These are phyloP conservation scores for Phaffia rhodozyma DNA, from an alignment of 1,284 basidiomycete genomes.

Conservation along the genomic window DNA sequence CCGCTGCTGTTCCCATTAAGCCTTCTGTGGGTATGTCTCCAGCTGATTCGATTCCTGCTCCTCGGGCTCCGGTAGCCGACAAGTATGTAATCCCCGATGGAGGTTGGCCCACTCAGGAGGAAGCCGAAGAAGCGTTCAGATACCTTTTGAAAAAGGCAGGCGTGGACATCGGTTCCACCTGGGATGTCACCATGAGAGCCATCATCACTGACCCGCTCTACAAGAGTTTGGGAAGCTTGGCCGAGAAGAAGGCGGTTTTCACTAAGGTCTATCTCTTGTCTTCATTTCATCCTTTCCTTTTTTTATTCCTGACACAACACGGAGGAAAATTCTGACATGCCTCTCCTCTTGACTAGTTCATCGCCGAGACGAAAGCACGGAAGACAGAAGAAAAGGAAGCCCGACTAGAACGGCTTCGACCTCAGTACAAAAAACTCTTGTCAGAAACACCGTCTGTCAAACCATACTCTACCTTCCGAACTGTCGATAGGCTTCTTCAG, in stretches of 20 bases:
- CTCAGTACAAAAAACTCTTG: slow-evolving; percentile 69
- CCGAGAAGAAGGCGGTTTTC: slow-evolving; percentile 87
- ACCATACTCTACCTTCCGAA: slow-evolving; percentile 75
- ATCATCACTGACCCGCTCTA: slow-evolving; percentile 97
- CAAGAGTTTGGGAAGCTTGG: slow-evolving; percentile 82
- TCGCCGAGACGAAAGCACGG: slow-evolving; percentile 48
- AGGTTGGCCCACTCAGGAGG: slow-evolving; percentile 70
- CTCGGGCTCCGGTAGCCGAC: slow-evolving; percentile 14
- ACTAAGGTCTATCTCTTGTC: slow-evolving; percentile 53
- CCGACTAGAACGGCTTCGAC: slow-evolving; percentile 65
- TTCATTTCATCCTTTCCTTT: neutral
- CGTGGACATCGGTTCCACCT: slow-evolving; percentile 84
- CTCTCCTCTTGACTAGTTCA: slow-evolving; percentile 45
- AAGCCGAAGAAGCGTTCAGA: slow-evolving; percentile 88
- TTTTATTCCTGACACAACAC: neutral
- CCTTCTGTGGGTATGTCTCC: slow-evolving; percentile 7
- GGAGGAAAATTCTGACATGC: neutral
- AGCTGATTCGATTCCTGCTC: slow-evolving; percentile 14
- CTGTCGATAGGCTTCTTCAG: slow-evolving; percentile 67
- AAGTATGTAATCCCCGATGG: slow-evolving; percentile 60
- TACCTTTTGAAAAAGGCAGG: slow-evolving; percentile 76
- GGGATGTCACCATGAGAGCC: slow-evolving; percentile 95
- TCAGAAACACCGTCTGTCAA: slow-evolving; percentile 71
- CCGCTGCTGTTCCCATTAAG: slow-evolving; percentile 6
- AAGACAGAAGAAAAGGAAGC: slow-evolving; percentile 69